These are phyloP conservation scores for Plasmodium inui DNA, from an alignment of 169 alveolate species.

Conservation along the genomic window DNA sequence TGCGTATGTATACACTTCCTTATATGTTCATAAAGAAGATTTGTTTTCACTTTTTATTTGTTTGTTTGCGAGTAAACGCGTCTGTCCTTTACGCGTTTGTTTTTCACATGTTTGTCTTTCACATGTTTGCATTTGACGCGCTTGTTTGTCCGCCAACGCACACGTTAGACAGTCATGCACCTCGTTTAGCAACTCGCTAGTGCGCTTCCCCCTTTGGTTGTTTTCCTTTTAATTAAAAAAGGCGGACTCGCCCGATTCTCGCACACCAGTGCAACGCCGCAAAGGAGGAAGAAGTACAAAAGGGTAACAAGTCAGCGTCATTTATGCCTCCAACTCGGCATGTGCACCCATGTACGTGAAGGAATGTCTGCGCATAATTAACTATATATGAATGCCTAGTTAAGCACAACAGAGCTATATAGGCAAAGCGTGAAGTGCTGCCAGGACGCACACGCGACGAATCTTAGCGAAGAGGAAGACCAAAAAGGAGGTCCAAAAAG, in stretches of 20 bases:
- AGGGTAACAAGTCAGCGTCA: neutral
- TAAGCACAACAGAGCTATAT: neutral
- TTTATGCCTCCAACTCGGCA: neutral
- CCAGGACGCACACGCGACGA: neutral
- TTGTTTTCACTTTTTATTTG: conserved; percentile 4
- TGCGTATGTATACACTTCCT: neutral
- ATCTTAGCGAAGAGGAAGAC: neutral
- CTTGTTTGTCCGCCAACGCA: neutral
- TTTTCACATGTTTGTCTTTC: neutral
- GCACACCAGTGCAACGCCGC: neutral
- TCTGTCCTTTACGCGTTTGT: neutral
- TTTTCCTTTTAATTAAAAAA: neutral
- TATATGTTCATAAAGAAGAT: neutral
- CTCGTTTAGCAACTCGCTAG: neutral
- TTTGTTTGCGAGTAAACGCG: neutral
- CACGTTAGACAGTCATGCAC: neutral
- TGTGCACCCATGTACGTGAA: neutral
- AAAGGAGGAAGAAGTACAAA: neutral
- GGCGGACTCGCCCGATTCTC: neutral
- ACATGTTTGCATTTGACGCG: neutral
- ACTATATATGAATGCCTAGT: neutral
- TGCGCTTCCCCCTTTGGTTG: neutral
- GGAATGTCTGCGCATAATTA: neutral
- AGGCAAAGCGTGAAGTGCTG: neutral
- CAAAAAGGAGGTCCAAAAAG: neutral